Evolutionary conservation across 1,284 basidiomycete species (phyloP).

Genomic region (Abortiporus biennis): DNA sequence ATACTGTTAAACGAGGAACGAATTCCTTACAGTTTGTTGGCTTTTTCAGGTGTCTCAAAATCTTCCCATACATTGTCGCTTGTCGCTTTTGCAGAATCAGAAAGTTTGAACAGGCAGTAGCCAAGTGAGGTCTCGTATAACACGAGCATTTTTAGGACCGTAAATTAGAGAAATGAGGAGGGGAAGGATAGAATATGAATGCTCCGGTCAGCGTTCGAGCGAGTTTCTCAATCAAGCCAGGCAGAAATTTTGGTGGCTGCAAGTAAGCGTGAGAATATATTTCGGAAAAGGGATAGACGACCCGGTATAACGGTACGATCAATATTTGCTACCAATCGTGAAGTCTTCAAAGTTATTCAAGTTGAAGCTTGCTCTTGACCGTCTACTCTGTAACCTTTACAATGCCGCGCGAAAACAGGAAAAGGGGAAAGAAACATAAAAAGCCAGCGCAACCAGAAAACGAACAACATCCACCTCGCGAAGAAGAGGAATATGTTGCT

Average conservation of each 20-base stretch:
- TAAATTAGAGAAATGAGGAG: slow-evolving; percentile 9
- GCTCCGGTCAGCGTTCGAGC: slow-evolving; percentile 1
- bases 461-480: slow-evolving; percentile 3
- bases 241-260: slow-evolving; percentile 23
- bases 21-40: slow-evolving; percentile 78
- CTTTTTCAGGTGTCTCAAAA: slow-evolving; percentile 88
- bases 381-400: neutral
- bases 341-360: neutral
- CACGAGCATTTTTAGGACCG: slow-evolving; percentile 61
- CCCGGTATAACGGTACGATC: too few species aligned
- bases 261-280: slow-evolving; percentile 2
- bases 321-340: neutral
- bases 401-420: slow-evolving; percentile 76
- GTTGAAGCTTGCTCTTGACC: neutral
- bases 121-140: slow-evolving; percentile 85
- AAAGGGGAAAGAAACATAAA: slow-evolving; percentile 72
- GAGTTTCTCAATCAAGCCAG: slow-evolving; percentile 1
- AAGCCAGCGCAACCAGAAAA: slow-evolving; percentile 35
- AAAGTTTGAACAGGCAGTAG: slow-evolving; percentile 97
- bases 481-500: slow-evolving; percentile 8
- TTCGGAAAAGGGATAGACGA: neutral
- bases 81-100: slow-evolving; percentile 84
- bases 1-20: neutral
- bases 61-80: slow-evolving; percentile 86
- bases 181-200: slow-evolving; percentile 6